A percentile compares a stretch with the other conserved stretches of the same genome.
Evolutionary conservation across 768 basidiomycete genomes (phyloP).

Genomic region (Wakefieldia striispora): DNA sequence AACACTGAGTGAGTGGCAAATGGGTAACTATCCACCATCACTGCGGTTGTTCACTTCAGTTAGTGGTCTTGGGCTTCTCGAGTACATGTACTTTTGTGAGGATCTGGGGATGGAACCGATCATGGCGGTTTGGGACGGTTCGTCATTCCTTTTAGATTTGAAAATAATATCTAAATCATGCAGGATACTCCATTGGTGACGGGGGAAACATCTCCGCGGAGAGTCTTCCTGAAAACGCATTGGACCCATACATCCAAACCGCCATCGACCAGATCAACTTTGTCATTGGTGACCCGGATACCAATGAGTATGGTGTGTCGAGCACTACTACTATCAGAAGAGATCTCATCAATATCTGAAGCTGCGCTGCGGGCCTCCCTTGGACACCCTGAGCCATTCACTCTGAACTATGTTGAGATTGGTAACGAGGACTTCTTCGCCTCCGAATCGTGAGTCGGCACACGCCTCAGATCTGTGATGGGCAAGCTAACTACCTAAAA

Average conservation of each 20-base stretch:
- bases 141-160: neutral
- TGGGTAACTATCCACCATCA: neutral
- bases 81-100: conserved; percentile 55
- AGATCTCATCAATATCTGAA: conserved; percentile 13
- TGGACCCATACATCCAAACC: conserved; percentile 52
- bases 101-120: conserved; percentile 54
- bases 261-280: conserved; percentile 62
- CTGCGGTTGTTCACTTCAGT: neutral
- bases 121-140: conserved; percentile 59
- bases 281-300: conserved; percentile 50
- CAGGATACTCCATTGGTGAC: conserved; percentile 45
- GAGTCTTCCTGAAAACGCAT: conserved; percentile 40
- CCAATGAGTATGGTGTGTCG: conserved; percentile 31
- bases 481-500: neutral
- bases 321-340: conserved; percentile 13
- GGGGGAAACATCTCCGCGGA: conserved; percentile 18
- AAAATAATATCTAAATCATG: neutral
- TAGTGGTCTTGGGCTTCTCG: conserved; percentile 53
- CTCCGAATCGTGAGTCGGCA: conserved; percentile 28
- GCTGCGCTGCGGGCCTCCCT: conserved; percentile 51
- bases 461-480: too few relatives aligned
- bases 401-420: conserved; percentile 46
- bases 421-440: conserved; percentile 56
- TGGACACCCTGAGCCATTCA: conserved; percentile 53
- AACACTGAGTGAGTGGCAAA: conserved; percentile 50